phyloP scores from a whole-genome alignment of 2,329 filamentous ascomycete genomes.

The Myotisia sp. region DNA sequence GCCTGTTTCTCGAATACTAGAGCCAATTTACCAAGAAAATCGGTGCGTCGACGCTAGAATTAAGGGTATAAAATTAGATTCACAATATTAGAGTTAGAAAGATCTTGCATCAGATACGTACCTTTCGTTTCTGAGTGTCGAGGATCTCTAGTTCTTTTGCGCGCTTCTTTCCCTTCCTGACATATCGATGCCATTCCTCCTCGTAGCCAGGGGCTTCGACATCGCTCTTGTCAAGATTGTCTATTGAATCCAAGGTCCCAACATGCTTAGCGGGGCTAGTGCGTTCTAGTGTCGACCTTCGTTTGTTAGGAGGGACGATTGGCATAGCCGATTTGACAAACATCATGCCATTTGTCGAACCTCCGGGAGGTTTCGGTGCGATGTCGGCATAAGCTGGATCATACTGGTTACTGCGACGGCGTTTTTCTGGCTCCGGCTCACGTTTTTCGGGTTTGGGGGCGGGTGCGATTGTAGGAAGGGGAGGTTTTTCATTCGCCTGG shows the following conservation, averaged over 20 bases:
- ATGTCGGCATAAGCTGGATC: constrained; percentile 14
- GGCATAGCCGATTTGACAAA: constrained; percentile 12
- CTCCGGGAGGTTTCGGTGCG: constrained; percentile 10
- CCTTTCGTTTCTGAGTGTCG: constrained; percentile 52
- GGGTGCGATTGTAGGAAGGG: constrained; percentile 15
- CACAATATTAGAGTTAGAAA: constrained; percentile 2
- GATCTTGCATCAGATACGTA: constrained; percentile 36
- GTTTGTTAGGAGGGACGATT: constrained; percentile 34
- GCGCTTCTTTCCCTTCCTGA: constrained; percentile 48
- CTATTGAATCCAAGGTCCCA: constrained; percentile 47
- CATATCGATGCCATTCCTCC: constrained; percentile 40
- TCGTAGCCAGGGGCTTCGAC: constrained; percentile 41
- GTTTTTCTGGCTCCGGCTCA: constrained; percentile 17
- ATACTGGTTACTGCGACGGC: constrained; percentile 15
- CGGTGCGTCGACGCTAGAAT: constrained; percentile 43
- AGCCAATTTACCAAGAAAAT: constrained; percentile 42
- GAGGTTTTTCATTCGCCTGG: constrained; percentile 14
- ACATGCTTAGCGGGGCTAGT: constrained; percentile 53
- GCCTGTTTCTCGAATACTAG: constrained; percentile 53
- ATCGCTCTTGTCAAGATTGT: constrained; percentile 43
- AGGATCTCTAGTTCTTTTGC: constrained; percentile 48
- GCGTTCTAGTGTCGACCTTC: constrained; percentile 42
- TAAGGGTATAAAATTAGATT: constrained; percentile 11
- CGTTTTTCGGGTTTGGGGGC: constrained; percentile 14
- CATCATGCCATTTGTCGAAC: constrained; percentile 18